Evolutionary conservation across 306 rosid genomes (phyloP), one percentile per base, ranked within the genome.

Genomic region (Mimosa bimucronata): DNA sequence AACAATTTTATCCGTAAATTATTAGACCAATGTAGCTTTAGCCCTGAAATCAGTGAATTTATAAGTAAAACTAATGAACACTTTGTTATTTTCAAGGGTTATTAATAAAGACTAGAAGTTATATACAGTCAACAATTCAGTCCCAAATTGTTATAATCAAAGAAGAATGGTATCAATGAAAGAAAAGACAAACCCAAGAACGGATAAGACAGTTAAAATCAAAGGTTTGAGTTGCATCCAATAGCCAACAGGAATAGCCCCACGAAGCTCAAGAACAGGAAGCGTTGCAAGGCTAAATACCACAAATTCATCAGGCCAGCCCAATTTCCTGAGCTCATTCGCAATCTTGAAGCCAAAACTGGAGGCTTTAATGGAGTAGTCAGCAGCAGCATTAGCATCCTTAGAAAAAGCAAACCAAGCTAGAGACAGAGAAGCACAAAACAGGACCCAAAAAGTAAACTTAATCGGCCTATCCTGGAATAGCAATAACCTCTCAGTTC

Each of bases 251-350:
- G 97, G 98, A 57, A 95, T 92, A 61, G 98, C 98, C 55, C 97
- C 98, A 67, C 98, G 98, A 69, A 95, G 98, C 91, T 95, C 98
- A 52, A 95, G 90, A 53, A 95, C 86, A 21, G 97, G 98, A 87
- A 92, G 98, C 42, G 96, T 91, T 25, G 98, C 94, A 18, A 92
- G 89, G 4, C 94, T 81, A 85, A 95, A 95, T 0, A 95, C 97
- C 78, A 95, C 96, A 67, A 93, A 89, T 87, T 88, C 91, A 75
- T 89, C 98, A 55, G 93, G 90, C 91, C 83, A 92, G 5, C 96
- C 94, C 60, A 86, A 91, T 79, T 88, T 79, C 42, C 92, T 80
- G 74, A 95, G 86, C 21, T 75, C 79, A 83, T 80, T 84, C 7
- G 98, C 97, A 83, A 94, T 78, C 75, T 91, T 89, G 7, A 91